Evolutionary conservation across 257 asterid genomes (phyloP), one percentile per base, ranked within the genome.

Genomic region (Avicennia marina): DNA sequence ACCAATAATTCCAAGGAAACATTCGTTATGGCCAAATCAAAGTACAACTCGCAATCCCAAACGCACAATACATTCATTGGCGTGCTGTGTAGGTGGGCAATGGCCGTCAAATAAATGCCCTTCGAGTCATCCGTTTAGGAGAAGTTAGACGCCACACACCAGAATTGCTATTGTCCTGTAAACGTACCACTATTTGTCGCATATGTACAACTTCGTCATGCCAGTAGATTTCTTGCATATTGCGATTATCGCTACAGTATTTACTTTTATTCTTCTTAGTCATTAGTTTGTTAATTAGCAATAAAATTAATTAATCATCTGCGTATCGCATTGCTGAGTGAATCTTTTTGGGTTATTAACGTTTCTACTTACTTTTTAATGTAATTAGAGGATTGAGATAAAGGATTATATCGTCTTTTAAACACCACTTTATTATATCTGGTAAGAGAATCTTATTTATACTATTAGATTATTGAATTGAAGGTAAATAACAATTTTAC

Each of bases 191-290:
- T 40, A 38, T 62, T 48, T 47, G 16, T 39, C 36, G 10, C 47
- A 15, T 31, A 29, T 15, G 69, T 68, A 62, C 68, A 61, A 55
- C 68, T 68, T 55, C 11, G 4, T 39, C 2, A 61, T 61, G 68
- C 62, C 31, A 47, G 38, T 66, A 44, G 50, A 25, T 27, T 48
- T 56, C 16, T 22, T 36, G 42, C 4, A n/a, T n/a, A n/a, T n/a
- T n/a, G n/a, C n/a, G n/a, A n/a, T n/a, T n/a, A n/a, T n/a, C n/a
- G n/a, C n/a, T n/a, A n/a, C n/a, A n/a, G n/a, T n/a, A n/a, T n/a
- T n/a, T n/a, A n/a, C n/a, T n/a, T n/a, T n/a, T n/a, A n/a, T n/a
- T n/a, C n/a, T n/a, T n/a, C n/a, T n/a, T n/a, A n/a, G n/a, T n/a
- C n/a, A n/a, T n/a, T n/a, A n/a, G n/a, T n/a, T n/a, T n/a, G n/a